Conservation (phyloP, 352 stramenopile genomes). For the Peronospora destructor region DNA sequence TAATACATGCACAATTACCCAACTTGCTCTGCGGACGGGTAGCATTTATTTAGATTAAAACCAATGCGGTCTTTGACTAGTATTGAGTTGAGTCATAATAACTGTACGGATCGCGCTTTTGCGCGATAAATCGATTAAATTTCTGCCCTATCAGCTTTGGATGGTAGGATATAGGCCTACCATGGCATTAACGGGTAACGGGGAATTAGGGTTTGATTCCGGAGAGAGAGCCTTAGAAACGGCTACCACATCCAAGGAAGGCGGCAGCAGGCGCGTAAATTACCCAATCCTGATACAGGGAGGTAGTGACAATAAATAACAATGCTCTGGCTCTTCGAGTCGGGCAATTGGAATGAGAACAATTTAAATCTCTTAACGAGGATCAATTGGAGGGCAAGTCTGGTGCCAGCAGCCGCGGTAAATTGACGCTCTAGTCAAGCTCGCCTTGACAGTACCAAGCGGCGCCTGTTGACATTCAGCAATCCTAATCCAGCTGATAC, state of each 20-base stretch:
- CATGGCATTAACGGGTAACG: conserved; percentile 89
- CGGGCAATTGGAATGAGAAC: conserved; percentile 86
- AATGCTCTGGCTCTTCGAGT: conserved; percentile 29
- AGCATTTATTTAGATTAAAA: conserved; percentile 26
- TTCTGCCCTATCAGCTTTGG: conserved; percentile 87
- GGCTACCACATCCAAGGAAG: conserved; percentile 80
- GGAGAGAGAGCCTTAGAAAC: conserved; percentile 52
- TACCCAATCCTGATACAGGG: conserved; percentile 87
- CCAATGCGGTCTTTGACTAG: conserved; percentile 20
- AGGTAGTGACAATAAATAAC: conserved; percentile 83
- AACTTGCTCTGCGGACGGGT: conserved; percentile 3
- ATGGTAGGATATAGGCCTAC: conserved; percentile 89
- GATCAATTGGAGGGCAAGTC: conserved; percentile 24
- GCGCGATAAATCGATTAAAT: conserved; percentile 85
- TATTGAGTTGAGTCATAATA: conserved; percentile 25
- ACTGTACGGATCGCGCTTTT: conserved; percentile 28
- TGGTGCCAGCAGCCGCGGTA: too few species aligned
- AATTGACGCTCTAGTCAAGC: too few species aligned
- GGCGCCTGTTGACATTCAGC: too few species aligned
- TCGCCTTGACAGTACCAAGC: too few species aligned
- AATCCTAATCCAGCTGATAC: too few species aligned
- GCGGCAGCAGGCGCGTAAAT: conserved; percentile 58
- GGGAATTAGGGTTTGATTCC: conserved; percentile 88
- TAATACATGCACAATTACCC: too few species aligned
- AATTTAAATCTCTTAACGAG: conserved; percentile 86